Base-by-base conservation (phyloP, 306 rosid species). In the Pyrus bretschneideri region DNA sequence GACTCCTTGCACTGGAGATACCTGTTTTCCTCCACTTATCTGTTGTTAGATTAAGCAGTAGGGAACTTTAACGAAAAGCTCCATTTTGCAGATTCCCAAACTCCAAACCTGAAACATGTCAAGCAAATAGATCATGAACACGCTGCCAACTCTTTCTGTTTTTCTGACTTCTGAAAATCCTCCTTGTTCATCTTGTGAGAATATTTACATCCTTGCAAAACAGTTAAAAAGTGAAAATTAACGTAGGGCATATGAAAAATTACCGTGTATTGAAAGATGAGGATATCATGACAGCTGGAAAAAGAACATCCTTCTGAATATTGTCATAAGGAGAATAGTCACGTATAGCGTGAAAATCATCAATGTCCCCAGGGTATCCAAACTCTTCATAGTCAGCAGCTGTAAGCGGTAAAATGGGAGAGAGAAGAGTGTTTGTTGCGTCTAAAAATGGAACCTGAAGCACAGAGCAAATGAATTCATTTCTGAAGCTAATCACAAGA, bases 51-150 rank as follows among this genome's bases (percentile, higher is more conserved):
- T 96, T 96, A 57, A 92, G 89, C 70, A 92, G 81, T 31, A 29
- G 30, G 30, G 3, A 2, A 0, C 30, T 29, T 29, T 29, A 29
- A 29, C 30, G 30, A 29, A 29, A 29, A 29, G 30, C 30, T 75
- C 98, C 98, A 96, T 77, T 92, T 96, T 79, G 99, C 97, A 46
- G 96, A 92, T 86, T 92, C 98, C 99, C 98, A 96, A 17, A 86
- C 93, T 49, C 99, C 99, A 85, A 96, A 96, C 82, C 97, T 96
- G 92, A 78, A 79, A 71, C 66, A 79, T 21, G 69, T 38, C 64
- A 82, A 79, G 55, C 23, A 73, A 25, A 60, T 27, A 77, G 27
- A 76, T 57, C n/a, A 69, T n/a, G 27, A 58, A 67, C 46, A 61
- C 51, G 6, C 29, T 17, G 27, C 19, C 52, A 58, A 46, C 17